These are phyloP conservation scores for Fusarium bulbicola DNA, from an alignment of 2,329 filamentous ascomycete species.

Conservation along the genomic window DNA sequence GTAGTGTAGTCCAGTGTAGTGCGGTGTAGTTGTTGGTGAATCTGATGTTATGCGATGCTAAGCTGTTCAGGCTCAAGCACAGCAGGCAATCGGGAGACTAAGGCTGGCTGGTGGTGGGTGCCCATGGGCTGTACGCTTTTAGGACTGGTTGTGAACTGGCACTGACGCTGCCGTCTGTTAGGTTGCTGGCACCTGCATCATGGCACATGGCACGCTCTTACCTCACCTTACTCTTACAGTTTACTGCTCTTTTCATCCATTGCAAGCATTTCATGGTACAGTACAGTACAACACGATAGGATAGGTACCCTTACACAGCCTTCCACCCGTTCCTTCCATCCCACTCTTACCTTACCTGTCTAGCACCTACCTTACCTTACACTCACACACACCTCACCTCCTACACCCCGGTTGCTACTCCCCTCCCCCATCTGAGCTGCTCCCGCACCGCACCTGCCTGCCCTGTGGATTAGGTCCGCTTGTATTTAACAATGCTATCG, in stretches of 20 bases:
- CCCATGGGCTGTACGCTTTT: constrained; percentile 22
- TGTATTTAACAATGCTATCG: constrained; percentile 45
- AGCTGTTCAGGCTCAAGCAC: constrained; percentile 6
- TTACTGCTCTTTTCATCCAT: neutral
- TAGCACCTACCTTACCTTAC: constrained; percentile 18
- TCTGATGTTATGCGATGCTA: constrained; percentile 1
- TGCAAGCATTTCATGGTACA: constrained; percentile 2
- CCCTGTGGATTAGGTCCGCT: constrained; percentile 8
- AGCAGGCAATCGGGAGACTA: neutral
- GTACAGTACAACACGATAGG: constrained; percentile 14
- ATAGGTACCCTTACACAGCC: constrained; percentile 36
- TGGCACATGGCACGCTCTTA: constrained; percentile 28
- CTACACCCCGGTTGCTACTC: constrained; percentile 25
- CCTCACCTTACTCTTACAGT: constrained; percentile 14
- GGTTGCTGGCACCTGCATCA: constrained; percentile 21
- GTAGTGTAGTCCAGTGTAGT: neutral
- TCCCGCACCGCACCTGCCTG: constrained; percentile 23
- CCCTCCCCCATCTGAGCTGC: constrained; percentile 26
- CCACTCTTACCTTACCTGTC: constrained; percentile 16
- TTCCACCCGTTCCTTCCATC: constrained; percentile 35
- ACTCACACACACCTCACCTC: constrained; percentile 33
- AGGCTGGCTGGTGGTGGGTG: constrained; percentile 25
- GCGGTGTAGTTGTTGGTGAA: constrained; percentile 1
- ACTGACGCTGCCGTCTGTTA: constrained; percentile 8
- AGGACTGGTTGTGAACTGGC: constrained; percentile 23